These are phyloP conservation scores for Globisporangium canariense DNA, from an alignment of 352 stramenopile species.

Conservation along the genomic window DNA sequence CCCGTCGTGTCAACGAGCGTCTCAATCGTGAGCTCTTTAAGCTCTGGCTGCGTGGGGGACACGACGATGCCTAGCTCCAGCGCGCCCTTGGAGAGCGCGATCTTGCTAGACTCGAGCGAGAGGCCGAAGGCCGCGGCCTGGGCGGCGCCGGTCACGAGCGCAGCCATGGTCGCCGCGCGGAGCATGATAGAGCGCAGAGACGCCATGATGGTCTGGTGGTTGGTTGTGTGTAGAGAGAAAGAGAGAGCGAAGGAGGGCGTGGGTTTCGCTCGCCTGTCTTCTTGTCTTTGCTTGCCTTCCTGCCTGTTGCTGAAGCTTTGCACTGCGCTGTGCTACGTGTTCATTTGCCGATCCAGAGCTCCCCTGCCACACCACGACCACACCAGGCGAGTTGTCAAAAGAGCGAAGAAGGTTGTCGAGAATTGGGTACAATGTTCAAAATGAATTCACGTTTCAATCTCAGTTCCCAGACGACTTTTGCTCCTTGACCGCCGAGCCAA, in stretches of 20 bases:
- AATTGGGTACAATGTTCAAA: too few species aligned
- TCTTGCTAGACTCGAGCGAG: conserved; percentile 39
- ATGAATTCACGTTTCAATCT: too few species aligned
- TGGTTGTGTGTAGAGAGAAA: not conserved
- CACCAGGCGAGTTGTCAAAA: not conserved
- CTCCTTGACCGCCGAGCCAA: too few species aligned
- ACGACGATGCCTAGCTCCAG: conserved; percentile 54
- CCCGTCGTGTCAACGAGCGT: conserved; percentile 69
- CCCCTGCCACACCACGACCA: not conserved
- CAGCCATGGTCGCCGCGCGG: conserved; percentile 17
- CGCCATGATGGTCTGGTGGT: conserved; percentile 7
- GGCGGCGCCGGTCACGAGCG: conserved; percentile 15
- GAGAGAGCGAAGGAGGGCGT: not conserved
- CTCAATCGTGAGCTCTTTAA: conserved; percentile 60
- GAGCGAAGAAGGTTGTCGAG: not conserved
- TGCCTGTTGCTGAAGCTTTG: not conserved
- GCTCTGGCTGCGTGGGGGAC: conserved; percentile 46
- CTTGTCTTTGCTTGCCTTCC: not conserved
- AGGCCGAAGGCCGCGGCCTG: conserved; percentile 40
- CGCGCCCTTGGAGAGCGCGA: conserved; percentile 36
- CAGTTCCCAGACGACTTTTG: too few species aligned
- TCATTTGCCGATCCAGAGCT: not conserved
- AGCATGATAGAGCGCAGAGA: conserved; percentile 18
- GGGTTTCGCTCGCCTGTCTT: conserved; percentile 1
- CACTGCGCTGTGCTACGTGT: conserved; percentile 1